Evolutionary conservation across 1,284 basidiomycete species (phyloP), one percentile per base, ranked within the genome.

Genomic region (Pseudozyma thailandica): DNA sequence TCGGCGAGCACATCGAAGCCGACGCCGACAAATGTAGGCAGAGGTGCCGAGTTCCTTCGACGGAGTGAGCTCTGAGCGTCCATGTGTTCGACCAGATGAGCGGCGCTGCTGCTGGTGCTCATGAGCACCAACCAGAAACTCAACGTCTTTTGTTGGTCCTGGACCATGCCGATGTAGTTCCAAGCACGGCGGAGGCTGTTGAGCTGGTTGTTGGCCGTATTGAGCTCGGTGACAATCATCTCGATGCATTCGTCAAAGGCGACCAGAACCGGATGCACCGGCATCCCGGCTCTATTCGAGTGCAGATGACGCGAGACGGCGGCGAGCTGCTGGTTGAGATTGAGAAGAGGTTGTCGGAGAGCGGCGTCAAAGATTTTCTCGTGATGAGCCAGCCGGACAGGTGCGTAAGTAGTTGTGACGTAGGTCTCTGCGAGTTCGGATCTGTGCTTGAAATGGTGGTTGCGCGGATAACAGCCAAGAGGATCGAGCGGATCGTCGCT

Each of bases 41-140:
- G 2, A n/a, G 33, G 21, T 4, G 21, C 23, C 21, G 21, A 37
- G 8, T 38, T n/a, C 18, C 20, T 6, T 6, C 30, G 30, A 9
- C 45, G 28, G 20, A 21, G 3, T 9, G 45, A 47, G 6, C 18
- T 21, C 21, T 23, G 45, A 6, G 12, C 5, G 18, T 21, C 20
- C 2, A 23, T 21, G 18, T 33, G 45, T 16, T 49, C 35, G 23
- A 49, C 21, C 21, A 49, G 23, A 26, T 15, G 12, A 16, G 35
- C 21, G 25, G 33, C 23, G 23, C 21, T 31, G 49, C 49, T 51
- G 42, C 26, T 59, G 35, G 56, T 59, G 42, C 50, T 52, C 4
- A 59, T 15, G n/a, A 59, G 56, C 7, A 59, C 41, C 2, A 59
- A 43, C 56, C 56, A 59, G 31, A 59, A 39, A 9, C n/a, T 16